Conservation (phyloP, 2,329 filamentous ascomycete species). For the Aureobasidium vineae region DNA sequence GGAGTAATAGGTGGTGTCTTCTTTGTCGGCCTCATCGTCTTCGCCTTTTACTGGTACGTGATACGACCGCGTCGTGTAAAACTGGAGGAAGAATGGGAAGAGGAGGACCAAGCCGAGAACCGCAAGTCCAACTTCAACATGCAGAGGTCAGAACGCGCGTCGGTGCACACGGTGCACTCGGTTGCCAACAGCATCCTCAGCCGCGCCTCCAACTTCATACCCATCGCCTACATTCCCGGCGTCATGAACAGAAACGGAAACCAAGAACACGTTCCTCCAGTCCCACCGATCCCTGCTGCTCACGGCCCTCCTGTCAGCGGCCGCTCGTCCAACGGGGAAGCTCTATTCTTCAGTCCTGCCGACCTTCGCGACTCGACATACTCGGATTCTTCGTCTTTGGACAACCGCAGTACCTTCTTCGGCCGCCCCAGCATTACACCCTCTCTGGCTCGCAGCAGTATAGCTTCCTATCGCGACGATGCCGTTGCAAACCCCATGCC, state of each 20-base stretch:
- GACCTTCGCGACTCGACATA: conserved; percentile 90
- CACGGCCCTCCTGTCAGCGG: conserved; percentile 52
- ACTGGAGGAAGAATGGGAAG: conserved; percentile 52
- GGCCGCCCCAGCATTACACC: conserved; percentile 51
- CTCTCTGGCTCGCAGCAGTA: conserved; percentile 54
- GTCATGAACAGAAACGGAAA: conserved; percentile 81
- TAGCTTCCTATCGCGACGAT: conserved; percentile 90
- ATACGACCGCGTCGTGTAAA: conserved; percentile 75
- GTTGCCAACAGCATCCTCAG: conserved; percentile 95
- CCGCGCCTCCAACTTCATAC: conserved; percentile 96
- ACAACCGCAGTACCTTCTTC: conserved; percentile 46
- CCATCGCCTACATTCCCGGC: conserved; percentile 97
- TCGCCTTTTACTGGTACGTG: conserved; percentile 82
- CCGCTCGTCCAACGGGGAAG: conserved; percentile 58
- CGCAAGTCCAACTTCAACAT: conserved; percentile 32
- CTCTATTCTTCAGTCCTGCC: conserved; percentile 90
- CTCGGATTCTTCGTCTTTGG: conserved; percentile 64
- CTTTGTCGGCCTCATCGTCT: conserved; percentile 71
- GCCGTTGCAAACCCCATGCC: conserved; percentile 75
- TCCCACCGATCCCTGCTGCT: conserved; percentile 79
- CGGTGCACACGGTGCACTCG: conserved; percentile 82
- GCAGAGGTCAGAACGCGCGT: conserved; percentile 56
- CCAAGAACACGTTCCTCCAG: conserved; percentile 65
- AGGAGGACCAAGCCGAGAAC: conserved; percentile 57
- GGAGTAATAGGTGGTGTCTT: conserved; percentile 83